phyloP scores from a whole-genome alignment of 257 asterid species.

The Euphrasia confusa region DNA sequence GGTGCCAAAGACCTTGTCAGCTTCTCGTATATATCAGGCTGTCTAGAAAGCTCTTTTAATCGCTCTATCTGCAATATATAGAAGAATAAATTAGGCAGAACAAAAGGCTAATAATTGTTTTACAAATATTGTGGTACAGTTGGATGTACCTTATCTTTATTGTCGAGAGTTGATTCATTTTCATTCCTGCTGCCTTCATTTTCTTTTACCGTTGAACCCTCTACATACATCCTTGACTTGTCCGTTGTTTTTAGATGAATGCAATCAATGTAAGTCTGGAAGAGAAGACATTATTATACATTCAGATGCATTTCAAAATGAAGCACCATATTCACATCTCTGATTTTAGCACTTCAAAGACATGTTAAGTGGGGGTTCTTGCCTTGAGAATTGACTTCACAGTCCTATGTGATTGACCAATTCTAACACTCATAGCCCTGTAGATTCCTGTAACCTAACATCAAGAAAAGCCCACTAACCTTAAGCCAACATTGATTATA shows the following conservation, averaged over 20 bases:
- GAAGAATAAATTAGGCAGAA: conserved; percentile 9
- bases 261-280: conserved; percentile 92
- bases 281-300: conserved; percentile 22
- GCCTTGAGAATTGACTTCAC: conserved; percentile 91
- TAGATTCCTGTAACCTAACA: conserved; percentile 93
- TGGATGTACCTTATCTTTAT: conserved; percentile 50
- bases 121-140: conserved; percentile 10
- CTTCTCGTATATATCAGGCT: conserved; percentile 86
- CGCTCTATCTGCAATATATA: conserved; percentile 52
- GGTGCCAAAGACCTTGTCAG: conserved; percentile 97
- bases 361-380: conserved; percentile 20
- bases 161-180: conserved; percentile 36
- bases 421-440: conserved; percentile 92
- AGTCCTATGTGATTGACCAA: conserved; percentile 94
- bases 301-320: conserved; percentile 6
- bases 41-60: conserved; percentile 71
- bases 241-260: conserved; percentile 85
- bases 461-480: conserved; percentile 21
- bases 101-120: conserved; percentile 1
- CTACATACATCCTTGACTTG: conserved; percentile 75
- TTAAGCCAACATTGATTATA: conserved; percentile 22
- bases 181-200: conserved; percentile 32
- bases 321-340: conserved; percentile 8
- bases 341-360: background rate
- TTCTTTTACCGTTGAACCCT: conserved; percentile 76